Percentiles rank a stretch among this genome's conserved stretches.
These are phyloP conservation scores for Globomyces pollinis-pini DNA, from an alignment of 192 early-diverging fungal species.

Conservation along the genomic window DNA sequence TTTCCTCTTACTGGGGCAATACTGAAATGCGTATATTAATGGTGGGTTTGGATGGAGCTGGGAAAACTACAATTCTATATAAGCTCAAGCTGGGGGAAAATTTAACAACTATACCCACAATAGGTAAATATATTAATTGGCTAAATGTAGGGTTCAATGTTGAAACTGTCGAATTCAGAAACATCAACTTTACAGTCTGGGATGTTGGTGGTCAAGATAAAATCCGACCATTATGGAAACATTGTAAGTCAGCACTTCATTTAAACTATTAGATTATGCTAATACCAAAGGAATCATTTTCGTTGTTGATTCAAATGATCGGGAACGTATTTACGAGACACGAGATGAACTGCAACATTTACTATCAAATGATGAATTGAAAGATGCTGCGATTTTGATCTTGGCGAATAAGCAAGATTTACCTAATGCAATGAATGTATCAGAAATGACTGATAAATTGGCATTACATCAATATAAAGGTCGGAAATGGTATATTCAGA, in stretches of 20 bases:
- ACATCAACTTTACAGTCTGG: slow-evolving; percentile 97
- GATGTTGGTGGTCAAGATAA: slow-evolving; percentile 99
- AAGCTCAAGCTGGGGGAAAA: slow-evolving; percentile 98
- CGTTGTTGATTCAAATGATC: slow-evolving; percentile 95
- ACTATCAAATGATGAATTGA: slow-evolving; percentile 92
- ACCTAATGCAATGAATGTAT: slow-evolving; percentile 89
- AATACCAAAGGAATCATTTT: slow-evolving; percentile 93
- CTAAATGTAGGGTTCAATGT: slow-evolving; percentile 96
- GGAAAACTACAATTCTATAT: slow-evolving; percentile 99
- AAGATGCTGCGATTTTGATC: slow-evolving; percentile 80
- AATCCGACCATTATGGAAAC: slow-evolving; percentile 96
- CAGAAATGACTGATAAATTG: slow-evolving; percentile 90
- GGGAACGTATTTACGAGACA: slow-evolving; percentile 87
- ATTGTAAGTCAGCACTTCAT: slow-evolving; percentile 61
- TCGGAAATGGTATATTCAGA: slow-evolving; percentile 91
- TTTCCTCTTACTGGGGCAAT: slow-evolving; percentile 71
- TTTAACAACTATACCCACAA: slow-evolving; percentile 98
- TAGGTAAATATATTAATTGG: slow-evolving; percentile 79
- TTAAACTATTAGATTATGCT: slow-evolving; percentile 84
- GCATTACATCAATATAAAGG: slow-evolving; percentile 72
- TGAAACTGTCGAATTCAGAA: slow-evolving; percentile 97
- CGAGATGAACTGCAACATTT: slow-evolving; percentile 90
- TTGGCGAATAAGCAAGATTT: slow-evolving; percentile 99
- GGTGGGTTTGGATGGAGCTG: slow-evolving; percentile 85
- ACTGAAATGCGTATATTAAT: slow-evolving; percentile 97